These are phyloP conservation scores for Cyberlindnera petersonii DNA, from an alignment of 805 yeast genomes.

Conservation along the genomic window DNA sequence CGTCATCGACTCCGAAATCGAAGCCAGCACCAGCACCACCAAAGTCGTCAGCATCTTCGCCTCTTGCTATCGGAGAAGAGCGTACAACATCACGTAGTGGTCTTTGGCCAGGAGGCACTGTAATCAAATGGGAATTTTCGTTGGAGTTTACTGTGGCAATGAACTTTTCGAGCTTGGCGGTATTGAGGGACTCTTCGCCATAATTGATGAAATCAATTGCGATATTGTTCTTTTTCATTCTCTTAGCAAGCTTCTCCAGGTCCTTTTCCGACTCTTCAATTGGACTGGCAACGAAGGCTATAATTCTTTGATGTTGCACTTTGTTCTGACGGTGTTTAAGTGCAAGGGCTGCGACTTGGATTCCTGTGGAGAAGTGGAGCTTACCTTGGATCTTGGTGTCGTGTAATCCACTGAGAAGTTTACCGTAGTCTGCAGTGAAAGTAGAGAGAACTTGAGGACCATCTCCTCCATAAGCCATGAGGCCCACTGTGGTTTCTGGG, in stretches of 20 bases:
- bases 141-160: slow-evolving; percentile 65
- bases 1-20: slow-evolving; percentile 77
- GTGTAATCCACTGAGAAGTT: slow-evolving; percentile 77
- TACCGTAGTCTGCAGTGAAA: slow-evolving; percentile 82
- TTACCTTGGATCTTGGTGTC: slow-evolving; percentile 69
- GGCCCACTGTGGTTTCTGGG: slow-evolving; percentile 92
- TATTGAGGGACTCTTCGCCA: slow-evolving; percentile 81
- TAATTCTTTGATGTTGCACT: slow-evolving; percentile 84
- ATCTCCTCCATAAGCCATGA: slow-evolving; percentile 82
- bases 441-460: slow-evolving; percentile 88
- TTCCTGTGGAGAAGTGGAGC: slow-evolving; percentile 69
- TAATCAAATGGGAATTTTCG: slow-evolving; percentile 76
- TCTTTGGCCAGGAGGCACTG: slow-evolving; percentile 85
- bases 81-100: slow-evolving; percentile 78
- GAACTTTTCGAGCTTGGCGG: slow-evolving; percentile 76
- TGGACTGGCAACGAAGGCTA: slow-evolving; percentile 88
- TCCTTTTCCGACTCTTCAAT: slow-evolving; percentile 64
- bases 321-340: slow-evolving; percentile 95
- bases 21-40: slow-evolving; percentile 49
- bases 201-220: slow-evolving; percentile 88
- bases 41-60: slow-evolving; percentile 45
- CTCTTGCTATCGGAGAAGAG: slow-evolving; percentile 66
- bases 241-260: slow-evolving; percentile 80
- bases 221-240: slow-evolving; percentile 87
- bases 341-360: slow-evolving; percentile 91